Base-by-base conservation (phyloP, 202 grass and related monocot species). In the Sporobolus alterniflorus region DNA sequence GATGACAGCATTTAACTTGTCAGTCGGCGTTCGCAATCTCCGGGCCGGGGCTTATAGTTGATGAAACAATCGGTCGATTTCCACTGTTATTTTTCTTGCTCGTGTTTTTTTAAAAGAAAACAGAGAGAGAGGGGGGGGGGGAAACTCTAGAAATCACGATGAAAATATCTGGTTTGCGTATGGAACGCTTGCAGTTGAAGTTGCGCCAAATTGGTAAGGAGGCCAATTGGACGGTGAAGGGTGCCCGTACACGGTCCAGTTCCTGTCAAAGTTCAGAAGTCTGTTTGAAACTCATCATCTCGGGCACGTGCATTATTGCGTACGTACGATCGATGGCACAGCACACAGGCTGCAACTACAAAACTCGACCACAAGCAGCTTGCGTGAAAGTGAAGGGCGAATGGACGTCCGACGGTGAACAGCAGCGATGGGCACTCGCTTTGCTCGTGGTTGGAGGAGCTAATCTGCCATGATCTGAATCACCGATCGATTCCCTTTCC, bases 251-350 rank as follows among this genome's bases (percentile, higher is more conserved):
- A 63, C 31, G 20, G 74, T 62, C 44, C 30, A 21, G 65, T 71
- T 61, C 30, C 30, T 76, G 64, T 69, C 72, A 46, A 5, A 57
- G 39, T 59, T 76, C 20, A 69, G 50, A 84, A 69, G 40, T 69
- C 21, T 21, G 25, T 54, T 22, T 18, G 48, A 75, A 28, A 66
- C 39, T 15, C 3, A 9, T 14, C 42, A 44, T 9, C 11, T 44
- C 54, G 60, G 36, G 52, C 17, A 76, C 25, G 31, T 64, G 11
- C 55, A 62, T n/a, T n/a, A n/a, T n/a, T n/a, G 36, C 3, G 36
- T 39, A 39, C 36, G 36, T 39, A 39, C 36, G n/a, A n/a, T n/a
- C n/a, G n/a, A n/a, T n/a, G n/a, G n/a, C n/a, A n/a, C n/a, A n/a
- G n/a, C n/a, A n/a, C n/a, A n/a, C n/a, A n/a, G n/a, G n/a, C n/a